Percentiles rank a stretch among this genome's conserved stretches.
These are phyloP conservation scores for Lycium barbarum DNA, from an alignment of 257 asterid species.

Conservation along the genomic window DNA sequence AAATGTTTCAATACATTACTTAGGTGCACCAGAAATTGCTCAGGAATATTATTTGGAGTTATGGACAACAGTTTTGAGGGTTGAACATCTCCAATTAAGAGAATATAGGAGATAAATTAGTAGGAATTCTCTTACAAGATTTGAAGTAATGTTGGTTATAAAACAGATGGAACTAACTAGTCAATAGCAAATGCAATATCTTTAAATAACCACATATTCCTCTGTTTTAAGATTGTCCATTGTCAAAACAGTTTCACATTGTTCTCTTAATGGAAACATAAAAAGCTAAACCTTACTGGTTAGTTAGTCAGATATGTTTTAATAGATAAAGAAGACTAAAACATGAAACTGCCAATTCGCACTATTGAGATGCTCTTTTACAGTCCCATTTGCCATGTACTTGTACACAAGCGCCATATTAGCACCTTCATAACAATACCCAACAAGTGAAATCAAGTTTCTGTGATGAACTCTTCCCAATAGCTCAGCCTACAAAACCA, in stretches of 20 bases:
- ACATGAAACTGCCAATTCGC: background rate
- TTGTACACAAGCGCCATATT: constrained; percentile 54
- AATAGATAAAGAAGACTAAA: background rate
- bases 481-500: constrained; percentile 49
- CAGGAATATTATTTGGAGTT: background rate
- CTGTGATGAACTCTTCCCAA: constrained; percentile 53
- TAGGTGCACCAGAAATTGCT: background rate
- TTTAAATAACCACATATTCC: constrained; percentile 10
- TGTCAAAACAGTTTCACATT: background rate
- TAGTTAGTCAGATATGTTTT: background rate
- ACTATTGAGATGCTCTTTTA: constrained; percentile 50
- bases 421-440: constrained; percentile 49
- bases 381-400: constrained; percentile 50
- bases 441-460: constrained; percentile 46
- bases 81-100: background rate
- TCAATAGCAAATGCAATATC: background rate
- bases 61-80: background rate
- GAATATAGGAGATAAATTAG: background rate
- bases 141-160: background rate
- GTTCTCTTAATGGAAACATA: background rate
- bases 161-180: background rate
- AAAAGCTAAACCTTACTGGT: background rate
- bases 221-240: background rate
- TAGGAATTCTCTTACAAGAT: background rate
- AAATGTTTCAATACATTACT: background rate